phyloP scores from a whole-genome alignment of 2,329 filamentous ascomycete species.

The Penicillium aurantiogriseum region DNA sequence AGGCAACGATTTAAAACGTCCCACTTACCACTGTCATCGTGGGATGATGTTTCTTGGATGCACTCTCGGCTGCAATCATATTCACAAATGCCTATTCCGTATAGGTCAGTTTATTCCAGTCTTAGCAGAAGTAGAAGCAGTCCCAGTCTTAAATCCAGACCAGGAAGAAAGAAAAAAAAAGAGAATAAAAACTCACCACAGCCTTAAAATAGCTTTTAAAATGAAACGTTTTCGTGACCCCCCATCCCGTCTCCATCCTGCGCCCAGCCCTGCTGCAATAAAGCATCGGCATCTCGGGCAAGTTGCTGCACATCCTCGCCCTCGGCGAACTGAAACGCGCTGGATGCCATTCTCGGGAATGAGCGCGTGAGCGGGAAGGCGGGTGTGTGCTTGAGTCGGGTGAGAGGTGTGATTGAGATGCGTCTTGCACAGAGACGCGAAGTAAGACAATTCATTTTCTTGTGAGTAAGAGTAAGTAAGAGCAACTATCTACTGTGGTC shows the following conservation, averaged over 20 bases:
- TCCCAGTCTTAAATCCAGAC: neutral
- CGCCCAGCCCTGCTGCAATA: conserved; percentile 34
- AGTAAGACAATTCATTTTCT: conserved; percentile 3
- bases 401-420: neutral
- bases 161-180: neutral
- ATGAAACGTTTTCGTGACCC: conserved; percentile 38
- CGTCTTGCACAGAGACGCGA: conserved; percentile 1
- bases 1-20: neutral
- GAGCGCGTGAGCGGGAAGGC: neutral
- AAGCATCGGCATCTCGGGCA: conserved; percentile 21
- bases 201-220: conserved; percentile 43
- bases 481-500: no score
- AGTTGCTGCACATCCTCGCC: conserved; percentile 30
- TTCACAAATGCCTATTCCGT: conserved; percentile 36
- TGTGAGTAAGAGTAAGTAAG: neutral
- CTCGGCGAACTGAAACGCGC: conserved; percentile 27
- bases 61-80: conserved; percentile 38
- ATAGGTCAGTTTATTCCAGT: neutral
- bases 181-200: conserved; percentile 27
- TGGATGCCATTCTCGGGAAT: conserved; percentile 20
- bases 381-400: neutral
- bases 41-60: conserved; percentile 40
- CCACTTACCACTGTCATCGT: conserved; percentile 40
- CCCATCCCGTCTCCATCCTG: conserved; percentile 36
- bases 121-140: neutral